phyloP scores from a whole-genome alignment of 495 filamentous ascomycete genomes.

The Aspergillus mulundensis region DNA sequence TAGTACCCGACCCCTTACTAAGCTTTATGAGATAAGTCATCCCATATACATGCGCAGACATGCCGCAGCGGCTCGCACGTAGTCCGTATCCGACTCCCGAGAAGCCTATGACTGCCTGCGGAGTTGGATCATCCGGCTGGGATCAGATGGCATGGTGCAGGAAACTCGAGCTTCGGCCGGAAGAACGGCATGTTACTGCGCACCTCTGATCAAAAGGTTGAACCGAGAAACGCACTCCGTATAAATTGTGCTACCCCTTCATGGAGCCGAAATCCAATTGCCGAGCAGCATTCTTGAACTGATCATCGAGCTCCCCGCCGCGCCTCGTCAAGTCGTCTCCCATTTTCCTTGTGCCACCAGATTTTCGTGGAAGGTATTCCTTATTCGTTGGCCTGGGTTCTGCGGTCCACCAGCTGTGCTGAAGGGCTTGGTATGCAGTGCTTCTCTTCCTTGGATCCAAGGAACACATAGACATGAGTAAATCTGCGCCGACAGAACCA shows the following conservation, averaged over 20 bases:
- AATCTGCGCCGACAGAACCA: slow-evolving; percentile 75
- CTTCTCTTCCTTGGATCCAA: slow-evolving; percentile 82
- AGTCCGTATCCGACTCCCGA: no score
- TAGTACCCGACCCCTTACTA: no score
- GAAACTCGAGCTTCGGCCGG: no score
- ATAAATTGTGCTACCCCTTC: slow-evolving; percentile 30
- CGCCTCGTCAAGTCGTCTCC: slow-evolving; percentile 78
- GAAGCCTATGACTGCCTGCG: not conserved
- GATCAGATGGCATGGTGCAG: no score
- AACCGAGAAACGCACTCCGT: no score
- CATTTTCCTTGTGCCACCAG: slow-evolving; percentile 66
- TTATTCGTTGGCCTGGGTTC: slow-evolving; percentile 82
- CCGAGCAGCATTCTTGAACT: slow-evolving; percentile 71
- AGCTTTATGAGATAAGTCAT: no score
- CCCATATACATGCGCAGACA: no score
- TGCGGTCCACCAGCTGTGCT: slow-evolving; percentile 80
- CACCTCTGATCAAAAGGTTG: no score
- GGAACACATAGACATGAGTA: slow-evolving; percentile 79
- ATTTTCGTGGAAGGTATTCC: slow-evolving; percentile 72
- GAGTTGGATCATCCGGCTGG: no score
- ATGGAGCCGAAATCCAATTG: slow-evolving; percentile 74
- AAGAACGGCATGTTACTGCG: no score
- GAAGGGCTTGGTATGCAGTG: slow-evolving; percentile 68
- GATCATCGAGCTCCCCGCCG: slow-evolving; percentile 67
- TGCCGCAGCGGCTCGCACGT: no score